Evolutionary conservation across 495 filamentous ascomycete species (phyloP).

Genomic region (Bacidia rubella): DNA sequence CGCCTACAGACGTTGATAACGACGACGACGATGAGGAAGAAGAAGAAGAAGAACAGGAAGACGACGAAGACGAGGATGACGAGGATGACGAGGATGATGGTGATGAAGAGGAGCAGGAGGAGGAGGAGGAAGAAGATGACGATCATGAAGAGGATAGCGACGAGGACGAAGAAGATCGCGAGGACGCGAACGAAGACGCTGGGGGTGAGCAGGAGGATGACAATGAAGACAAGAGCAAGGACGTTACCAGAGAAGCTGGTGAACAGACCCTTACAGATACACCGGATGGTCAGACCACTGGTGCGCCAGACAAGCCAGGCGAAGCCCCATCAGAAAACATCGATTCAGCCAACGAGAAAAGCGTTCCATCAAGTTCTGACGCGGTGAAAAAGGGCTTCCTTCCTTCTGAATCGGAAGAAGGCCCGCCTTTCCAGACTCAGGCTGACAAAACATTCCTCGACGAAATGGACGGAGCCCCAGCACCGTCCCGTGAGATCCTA

Average conservation of each 20-base stretch:
- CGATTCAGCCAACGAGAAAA: neutral
- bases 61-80: slow-evolving; percentile 11
- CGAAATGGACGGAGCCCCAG: slow-evolving; percentile 3
- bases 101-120: slow-evolving; percentile 19
- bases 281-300: slow-evolving; percentile 6
- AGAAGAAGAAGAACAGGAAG: slow-evolving; percentile 11
- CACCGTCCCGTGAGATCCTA: slow-evolving; percentile 30
- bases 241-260: slow-evolving; percentile 13
- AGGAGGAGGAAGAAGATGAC: slow-evolving; percentile 17
- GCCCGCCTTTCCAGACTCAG: slow-evolving; percentile 13
- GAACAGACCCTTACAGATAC: slow-evolving; percentile 20
- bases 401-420: neutral
- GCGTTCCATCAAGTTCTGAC: neutral
- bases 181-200: slow-evolving; percentile 16
- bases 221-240: slow-evolving; percentile 17
- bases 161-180: slow-evolving; percentile 17
- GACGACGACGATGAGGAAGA: slow-evolving; percentile 4
- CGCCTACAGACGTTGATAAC: slow-evolving; percentile 10
- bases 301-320: no score
- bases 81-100: slow-evolving; percentile 19
- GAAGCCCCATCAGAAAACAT: neutral
- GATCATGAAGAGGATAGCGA: slow-evolving; percentile 10
- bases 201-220: slow-evolving; percentile 16
- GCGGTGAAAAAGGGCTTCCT: neutral
- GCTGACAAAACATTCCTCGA: slow-evolving; percentile 18